Conservation (phyloP, 345 rosid species). For the Citrus inodora region DNA sequence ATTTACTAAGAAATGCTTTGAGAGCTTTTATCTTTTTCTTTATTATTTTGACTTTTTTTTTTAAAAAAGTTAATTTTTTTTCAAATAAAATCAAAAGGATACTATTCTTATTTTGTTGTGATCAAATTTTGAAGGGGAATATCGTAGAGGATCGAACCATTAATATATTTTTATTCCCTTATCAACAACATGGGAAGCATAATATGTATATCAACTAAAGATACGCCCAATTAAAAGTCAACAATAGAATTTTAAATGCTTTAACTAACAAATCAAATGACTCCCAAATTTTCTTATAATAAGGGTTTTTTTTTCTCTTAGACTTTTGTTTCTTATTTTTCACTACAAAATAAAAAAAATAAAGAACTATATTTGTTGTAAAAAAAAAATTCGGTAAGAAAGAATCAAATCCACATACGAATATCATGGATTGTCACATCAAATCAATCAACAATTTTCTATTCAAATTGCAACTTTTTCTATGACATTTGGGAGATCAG, state of each 20-base stretch:
- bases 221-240: not conserved
- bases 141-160: not conserved
- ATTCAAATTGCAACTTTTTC: not conserved
- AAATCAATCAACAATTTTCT: not conserved
- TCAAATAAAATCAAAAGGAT: not conserved
- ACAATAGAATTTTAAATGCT: not conserved
- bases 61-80: too few relatives aligned
- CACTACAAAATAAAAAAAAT: not conserved
- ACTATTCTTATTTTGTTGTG: not conserved
- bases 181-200: not conserved
- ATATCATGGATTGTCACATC: not conserved
- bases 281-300: not conserved
- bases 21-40: not conserved
- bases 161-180: not conserved
- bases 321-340: not conserved
- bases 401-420: conserved; percentile 9
- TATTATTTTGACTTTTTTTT: not conserved
- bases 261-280: not conserved
- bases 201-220: not conserved
- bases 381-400: not conserved
- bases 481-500: not conserved
- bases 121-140: not conserved
- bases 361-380: too few relatives aligned
- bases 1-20: not conserved
- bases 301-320: too few relatives aligned